Evolutionary conservation across 257 asterid genomes (phyloP), one percentile per base, ranked within the genome.

Genomic region (Dorcoceras hygrometricum): DNA sequence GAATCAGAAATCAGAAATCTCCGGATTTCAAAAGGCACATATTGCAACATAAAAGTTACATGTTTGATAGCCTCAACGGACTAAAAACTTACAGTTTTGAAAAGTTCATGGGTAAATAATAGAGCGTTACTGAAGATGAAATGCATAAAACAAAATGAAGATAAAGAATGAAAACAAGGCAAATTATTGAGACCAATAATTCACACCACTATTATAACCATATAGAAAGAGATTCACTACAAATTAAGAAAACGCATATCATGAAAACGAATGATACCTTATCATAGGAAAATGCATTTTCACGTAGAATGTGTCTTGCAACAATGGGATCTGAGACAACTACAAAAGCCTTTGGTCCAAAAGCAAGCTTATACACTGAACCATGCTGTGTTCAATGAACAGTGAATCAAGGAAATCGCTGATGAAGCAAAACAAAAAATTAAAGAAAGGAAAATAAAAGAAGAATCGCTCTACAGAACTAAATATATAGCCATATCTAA

Each of bases 251-350:
- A 24, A 56, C n/a, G 20, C 65, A 72, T 9, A 57, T 18, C 54
- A 39, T 18, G 34, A 28, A 56, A 46, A 65, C 20, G 60, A 63
- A 63, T 8, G 70, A 63, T 75, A 93, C 99, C 97, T 93, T 93
- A 86, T 90, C 96, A 73, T 88, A 93, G 27, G 95, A 84, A 78
- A 90, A 87, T 64, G 96, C 91, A 73, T 93, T 93, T 81, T 93
- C 99, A 22, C 99, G 95, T 66, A 93, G 99, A 72, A 93, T 85
- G 73, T 93, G 82, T 65, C 95, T 82, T 19, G 99, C 95, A 3
- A 93, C 92, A 57, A 88, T 82, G 71, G 97, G 99, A 79, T 93
- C 99, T 10, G 99, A 93, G 69, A 93, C 95, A 58, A 93, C 97
- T 66, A 93, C 80, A 74, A 93, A 93, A 65, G 96, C 96, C 74